Percentiles rank a stretch among this genome's conserved stretches.
Conservation (phyloP, 768 basidiomycete species). For the Coprinellus aureogranulatus region DNA sequence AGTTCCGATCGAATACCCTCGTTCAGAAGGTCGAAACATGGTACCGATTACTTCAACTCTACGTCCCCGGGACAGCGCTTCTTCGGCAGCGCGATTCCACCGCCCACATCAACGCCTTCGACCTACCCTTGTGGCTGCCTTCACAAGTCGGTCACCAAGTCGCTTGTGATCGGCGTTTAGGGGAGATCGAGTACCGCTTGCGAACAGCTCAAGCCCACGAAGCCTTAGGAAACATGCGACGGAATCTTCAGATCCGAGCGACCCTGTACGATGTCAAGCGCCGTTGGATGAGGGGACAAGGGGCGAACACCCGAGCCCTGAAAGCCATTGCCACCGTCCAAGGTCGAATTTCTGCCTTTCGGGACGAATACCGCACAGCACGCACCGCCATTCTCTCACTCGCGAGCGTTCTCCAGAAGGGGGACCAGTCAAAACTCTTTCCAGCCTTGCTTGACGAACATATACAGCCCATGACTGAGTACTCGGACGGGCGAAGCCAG, state of each 20-base stretch:
- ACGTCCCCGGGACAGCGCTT: constrained; percentile 9
- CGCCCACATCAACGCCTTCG: constrained; percentile 8
- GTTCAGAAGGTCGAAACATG: constrained; percentile 17
- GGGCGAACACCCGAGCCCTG: constrained; percentile 21
- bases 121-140: constrained; percentile 20
- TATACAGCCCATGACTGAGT: not conserved
- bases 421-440: not conserved
- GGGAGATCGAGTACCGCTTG: constrained; percentile 19
- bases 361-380: constrained; percentile 14
- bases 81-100: not conserved
- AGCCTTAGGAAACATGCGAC: constrained; percentile 16
- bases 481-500: not conserved
- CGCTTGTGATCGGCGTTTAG: not conserved
- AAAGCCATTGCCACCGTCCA: constrained; percentile 15
- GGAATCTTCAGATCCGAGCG: constrained; percentile 19
- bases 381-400: not conserved
- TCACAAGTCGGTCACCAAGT: constrained; percentile 13
- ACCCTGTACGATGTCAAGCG: constrained; percentile 21
- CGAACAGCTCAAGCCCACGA: constrained; percentile 25
- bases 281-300: constrained; percentile 17
- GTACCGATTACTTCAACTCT: constrained; percentile 10
- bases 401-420: not conserved
- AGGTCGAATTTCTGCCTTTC: constrained; percentile 13
- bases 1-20: constrained; percentile 14
- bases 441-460: not conserved